phyloP scores from a whole-genome alignment of 192 early-diverging fungal species.

The Jimgerdemannia lactiflua region DNA sequence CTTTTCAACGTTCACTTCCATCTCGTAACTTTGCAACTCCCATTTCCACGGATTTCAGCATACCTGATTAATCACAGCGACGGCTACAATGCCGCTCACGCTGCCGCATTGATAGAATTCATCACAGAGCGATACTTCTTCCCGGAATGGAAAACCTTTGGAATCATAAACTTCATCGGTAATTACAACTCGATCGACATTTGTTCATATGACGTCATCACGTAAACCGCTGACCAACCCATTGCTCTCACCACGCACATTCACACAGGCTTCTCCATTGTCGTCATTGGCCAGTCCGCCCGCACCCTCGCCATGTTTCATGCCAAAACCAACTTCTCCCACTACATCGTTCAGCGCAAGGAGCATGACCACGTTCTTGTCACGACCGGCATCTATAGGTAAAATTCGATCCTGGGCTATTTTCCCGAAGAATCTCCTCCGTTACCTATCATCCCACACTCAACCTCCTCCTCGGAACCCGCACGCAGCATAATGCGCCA shows the following conservation, averaged over 20 bases:
- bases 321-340: conserved; percentile 87
- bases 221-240: not conserved
- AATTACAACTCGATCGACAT: not conserved
- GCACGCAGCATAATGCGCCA: conserved; percentile 71
- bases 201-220: not conserved
- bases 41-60: conserved; percentile 28
- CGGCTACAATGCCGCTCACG: conserved; percentile 69
- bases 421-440: not conserved
- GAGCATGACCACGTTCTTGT: conserved; percentile 74
- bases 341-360: conserved; percentile 73
- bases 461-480: not conserved
- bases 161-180: conserved; percentile 40
- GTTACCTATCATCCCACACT: too few species aligned
- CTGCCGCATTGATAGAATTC: conserved; percentile 67
- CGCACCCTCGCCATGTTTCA: conserved; percentile 88
- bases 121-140: conserved; percentile 62
- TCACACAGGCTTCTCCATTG: conserved; percentile 50
- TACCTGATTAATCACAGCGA: conserved; percentile 73
- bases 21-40: not conserved
- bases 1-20: too few species aligned
- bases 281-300: conserved; percentile 70
- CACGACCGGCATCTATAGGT: conserved; percentile 85
- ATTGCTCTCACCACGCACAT: not conserved
- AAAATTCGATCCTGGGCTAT: not conserved
- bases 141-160: conserved; percentile 50